A percentile compares a stretch with the other conserved stretches of the same genome.
These are phyloP conservation scores for Nakaseomyces kungkrabaensis DNA, from an alignment of 1,139 yeast species.

Conservation along the genomic window DNA sequence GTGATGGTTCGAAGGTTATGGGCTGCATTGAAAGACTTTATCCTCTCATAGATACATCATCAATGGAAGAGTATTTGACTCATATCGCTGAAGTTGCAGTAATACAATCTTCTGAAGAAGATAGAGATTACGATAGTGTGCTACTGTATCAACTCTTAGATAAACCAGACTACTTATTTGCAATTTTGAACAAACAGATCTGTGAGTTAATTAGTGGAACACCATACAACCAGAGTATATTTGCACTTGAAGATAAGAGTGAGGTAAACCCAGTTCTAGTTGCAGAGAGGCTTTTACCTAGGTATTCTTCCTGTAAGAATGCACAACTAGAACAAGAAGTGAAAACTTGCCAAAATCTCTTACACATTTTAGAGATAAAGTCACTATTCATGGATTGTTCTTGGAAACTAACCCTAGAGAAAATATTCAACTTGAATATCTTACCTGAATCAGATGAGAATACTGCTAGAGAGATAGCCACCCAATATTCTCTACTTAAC, in stretches of 20 bases:
- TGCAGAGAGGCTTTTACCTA: conserved; percentile 47
- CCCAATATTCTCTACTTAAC: conserved; percentile 50
- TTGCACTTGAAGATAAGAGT: conserved; percentile 27
- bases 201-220: conserved; percentile 72
- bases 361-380: conserved; percentile 61
- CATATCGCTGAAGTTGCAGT: conserved; percentile 82
- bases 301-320: conserved; percentile 36
- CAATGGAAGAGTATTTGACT: conserved; percentile 45
- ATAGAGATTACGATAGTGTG: conserved; percentile 78
- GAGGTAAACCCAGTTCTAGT: conserved; percentile 40
- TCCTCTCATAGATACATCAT: conserved; percentile 47
- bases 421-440: conserved; percentile 50
- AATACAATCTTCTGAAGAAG: conserved; percentile 81
- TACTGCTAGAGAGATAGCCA: conserved; percentile 44
- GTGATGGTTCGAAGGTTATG: conserved; percentile 67
- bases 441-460: conserved; percentile 47
- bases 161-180: conserved; percentile 81
- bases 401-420: conserved; percentile 53
- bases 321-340: conserved; percentile 39
- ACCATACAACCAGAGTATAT: conserved; percentile 58
- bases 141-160: conserved; percentile 79
- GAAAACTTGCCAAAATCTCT: conserved; percentile 54
- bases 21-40: conserved; percentile 81
- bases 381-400: conserved; percentile 47
- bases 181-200: conserved; percentile 62